Percentiles rank a stretch among this genome's conserved stretches.
Evolutionary conservation across 176 grass and related monocot genomes (phyloP).

Genomic region (Alloteropsis semialata): DNA sequence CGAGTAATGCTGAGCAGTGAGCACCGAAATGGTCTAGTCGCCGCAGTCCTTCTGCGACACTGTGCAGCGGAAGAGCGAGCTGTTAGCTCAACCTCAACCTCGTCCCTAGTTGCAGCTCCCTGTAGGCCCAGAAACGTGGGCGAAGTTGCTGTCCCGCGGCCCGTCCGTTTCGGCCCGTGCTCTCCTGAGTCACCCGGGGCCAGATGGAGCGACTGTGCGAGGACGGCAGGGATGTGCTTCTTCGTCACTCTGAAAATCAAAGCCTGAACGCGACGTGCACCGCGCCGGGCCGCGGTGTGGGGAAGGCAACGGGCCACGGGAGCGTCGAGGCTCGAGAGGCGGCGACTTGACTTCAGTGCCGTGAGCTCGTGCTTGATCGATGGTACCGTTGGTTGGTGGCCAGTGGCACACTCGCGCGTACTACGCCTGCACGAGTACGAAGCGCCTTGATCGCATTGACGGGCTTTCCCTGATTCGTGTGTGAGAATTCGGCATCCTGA

Average conservation of each 20-base stretch:
- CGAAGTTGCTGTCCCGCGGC: not conserved
- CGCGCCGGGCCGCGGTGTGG: not conserved
- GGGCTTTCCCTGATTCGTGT: not conserved
- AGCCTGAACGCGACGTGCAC: slow-evolving; percentile 6
- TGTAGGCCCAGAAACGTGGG: not conserved
- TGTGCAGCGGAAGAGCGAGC: no score
- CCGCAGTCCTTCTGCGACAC: not conserved
- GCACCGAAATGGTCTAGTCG: not conserved
- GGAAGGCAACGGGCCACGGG: not conserved
- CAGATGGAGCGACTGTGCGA: no score
- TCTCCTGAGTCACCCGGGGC: no score
- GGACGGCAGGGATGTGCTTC: no score
- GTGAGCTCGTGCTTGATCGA: not conserved
- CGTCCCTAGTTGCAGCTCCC: not conserved
- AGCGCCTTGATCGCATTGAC: not conserved
- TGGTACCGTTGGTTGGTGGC: not conserved
- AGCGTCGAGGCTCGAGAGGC: not conserved
- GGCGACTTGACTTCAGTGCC: not conserved
- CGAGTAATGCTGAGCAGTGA: not conserved
- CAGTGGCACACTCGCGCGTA: not conserved
- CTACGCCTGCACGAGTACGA: not conserved
- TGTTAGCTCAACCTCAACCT: not conserved
- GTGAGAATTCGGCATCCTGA: not conserved
- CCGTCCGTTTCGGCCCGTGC: not conserved
- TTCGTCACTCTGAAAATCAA: not conserved